Evolutionary conservation across 345 rosid genomes (phyloP).

Genomic region (Syzygium jambos): DNA sequence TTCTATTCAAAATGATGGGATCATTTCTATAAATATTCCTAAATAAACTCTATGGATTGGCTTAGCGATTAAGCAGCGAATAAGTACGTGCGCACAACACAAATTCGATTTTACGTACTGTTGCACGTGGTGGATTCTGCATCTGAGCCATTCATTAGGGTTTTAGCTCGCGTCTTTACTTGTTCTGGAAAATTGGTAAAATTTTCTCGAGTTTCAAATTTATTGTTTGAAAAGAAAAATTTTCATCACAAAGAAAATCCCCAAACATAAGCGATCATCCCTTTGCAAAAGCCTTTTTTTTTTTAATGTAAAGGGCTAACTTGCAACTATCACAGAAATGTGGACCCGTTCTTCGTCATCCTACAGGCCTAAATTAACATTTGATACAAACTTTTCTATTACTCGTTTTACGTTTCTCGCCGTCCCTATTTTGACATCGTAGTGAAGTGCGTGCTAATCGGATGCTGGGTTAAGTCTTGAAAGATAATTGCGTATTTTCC

Average conservation of each 20-base stretch:
- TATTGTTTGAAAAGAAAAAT: neutral
- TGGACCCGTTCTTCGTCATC: rapidly evolving
- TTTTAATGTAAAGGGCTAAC: too few relatives aligned
- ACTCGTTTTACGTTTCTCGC: neutral
- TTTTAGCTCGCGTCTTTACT: rapidly evolving
- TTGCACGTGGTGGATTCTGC: neutral
- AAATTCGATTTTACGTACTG: too few relatives aligned
- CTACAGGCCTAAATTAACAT: neutral
- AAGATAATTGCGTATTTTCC: neutral
- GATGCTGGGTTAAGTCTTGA: rapidly evolving
- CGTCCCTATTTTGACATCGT: rapidly evolving
- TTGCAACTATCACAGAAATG: too few relatives aligned
- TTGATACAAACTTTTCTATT: rapidly evolving
- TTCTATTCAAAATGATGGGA: neutral
- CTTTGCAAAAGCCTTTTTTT: neutral
- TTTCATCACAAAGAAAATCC: rapidly evolving
- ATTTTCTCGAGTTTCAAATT: neutral
- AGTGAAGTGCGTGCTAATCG: neutral
- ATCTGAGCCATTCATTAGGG: rapidly evolving
- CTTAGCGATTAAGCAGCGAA: neutral
- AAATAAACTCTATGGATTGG: neutral
- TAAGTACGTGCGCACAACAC: neutral
- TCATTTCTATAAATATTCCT: neutral
- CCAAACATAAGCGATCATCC: neutral
- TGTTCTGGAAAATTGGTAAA: neutral